A percentile compares a stretch with the other conserved stretches of the same genome.
Conservation (phyloP, 345 rosid species). For the Sapria himalayana region DNA sequence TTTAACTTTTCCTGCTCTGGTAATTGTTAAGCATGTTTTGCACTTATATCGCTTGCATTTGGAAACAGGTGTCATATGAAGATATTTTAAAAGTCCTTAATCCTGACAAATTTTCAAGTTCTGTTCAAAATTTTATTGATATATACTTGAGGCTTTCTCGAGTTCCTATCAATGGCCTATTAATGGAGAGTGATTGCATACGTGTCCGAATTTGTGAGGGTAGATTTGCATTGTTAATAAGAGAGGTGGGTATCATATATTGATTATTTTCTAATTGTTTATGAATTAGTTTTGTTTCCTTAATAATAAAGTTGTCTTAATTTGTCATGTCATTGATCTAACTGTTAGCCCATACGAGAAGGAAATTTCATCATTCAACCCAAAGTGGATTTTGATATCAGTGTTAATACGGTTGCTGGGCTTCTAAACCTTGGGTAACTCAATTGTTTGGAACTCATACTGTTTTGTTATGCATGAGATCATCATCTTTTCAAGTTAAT, state of each 20-base stretch:
- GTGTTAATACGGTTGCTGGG: slow-evolving; percentile 92
- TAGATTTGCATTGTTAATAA: slow-evolving; percentile 86
- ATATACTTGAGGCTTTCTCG: slow-evolving; percentile 80
- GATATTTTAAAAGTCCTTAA: slow-evolving; percentile 83
- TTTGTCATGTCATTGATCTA: slow-evolving; percentile 9
- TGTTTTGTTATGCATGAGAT: no score
- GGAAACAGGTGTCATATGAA: slow-evolving; percentile 57
- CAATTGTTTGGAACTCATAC: slow-evolving; percentile 3
- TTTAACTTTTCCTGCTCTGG: slow-evolving; percentile 1
- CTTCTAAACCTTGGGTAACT: slow-evolving; percentile 97
- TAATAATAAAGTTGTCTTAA: slow-evolving; percentile 2
- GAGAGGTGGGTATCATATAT: slow-evolving; percentile 45
- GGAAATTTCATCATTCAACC: slow-evolving; percentile 99
- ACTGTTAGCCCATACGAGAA: slow-evolving; percentile 82
- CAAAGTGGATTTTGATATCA: slow-evolving; percentile 95
- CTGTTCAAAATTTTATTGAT: slow-evolving; percentile 85
- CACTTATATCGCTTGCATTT: slow-evolving; percentile 2
- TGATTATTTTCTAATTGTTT: slow-evolving; percentile 2
- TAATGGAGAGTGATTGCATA: slow-evolving; percentile 85
- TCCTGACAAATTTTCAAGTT: slow-evolving; percentile 58
- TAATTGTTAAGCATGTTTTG: slow-evolving; percentile 3
- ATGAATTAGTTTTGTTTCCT: slow-evolving; percentile 7
- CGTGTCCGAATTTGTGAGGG: slow-evolving; percentile 98
- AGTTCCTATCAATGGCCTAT: slow-evolving; percentile 57
- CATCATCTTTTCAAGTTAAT: no score